phyloP scores from a whole-genome alignment of 2,329 filamentous ascomycete species.

The Fonsecaea multimorphosa region DNA sequence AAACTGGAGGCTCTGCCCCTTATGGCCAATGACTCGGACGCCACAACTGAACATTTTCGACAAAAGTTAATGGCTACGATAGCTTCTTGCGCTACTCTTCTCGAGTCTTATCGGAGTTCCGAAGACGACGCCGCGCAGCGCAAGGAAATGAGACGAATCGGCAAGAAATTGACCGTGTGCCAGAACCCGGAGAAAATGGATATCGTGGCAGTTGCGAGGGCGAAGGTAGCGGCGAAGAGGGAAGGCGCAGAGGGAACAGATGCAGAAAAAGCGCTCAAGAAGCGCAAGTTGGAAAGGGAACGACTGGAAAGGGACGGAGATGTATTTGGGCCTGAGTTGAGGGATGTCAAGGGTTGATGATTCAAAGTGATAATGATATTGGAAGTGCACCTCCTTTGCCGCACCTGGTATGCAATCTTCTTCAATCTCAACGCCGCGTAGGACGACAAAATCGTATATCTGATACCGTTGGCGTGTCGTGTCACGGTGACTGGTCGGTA shows the following conservation, averaged over 20 bases:
- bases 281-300: slow-evolving; percentile 42
- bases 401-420: neutral
- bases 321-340: slow-evolving; percentile 44
- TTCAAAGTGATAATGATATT: neutral
- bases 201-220: slow-evolving; percentile 45
- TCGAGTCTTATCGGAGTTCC: slow-evolving; percentile 49
- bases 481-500: too few species aligned
- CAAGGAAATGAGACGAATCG: slow-evolving; percentile 53
- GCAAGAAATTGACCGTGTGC: slow-evolving; percentile 57
- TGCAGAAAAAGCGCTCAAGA: slow-evolving; percentile 43
- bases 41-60: slow-evolving; percentile 14
- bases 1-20: slow-evolving; percentile 46
- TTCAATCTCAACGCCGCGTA: neutral
- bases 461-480: neutral
- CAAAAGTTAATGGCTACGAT: slow-evolving; percentile 46
- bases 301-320: slow-evolving; percentile 41
- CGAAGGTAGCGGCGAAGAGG: slow-evolving; percentile 48
- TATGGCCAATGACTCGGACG: neutral
- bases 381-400: neutral
- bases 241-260: slow-evolving; percentile 42
- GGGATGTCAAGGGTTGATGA: slow-evolving; percentile 16
- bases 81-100: slow-evolving; percentile 47
- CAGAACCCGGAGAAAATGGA: slow-evolving; percentile 57
- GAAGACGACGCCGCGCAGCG: slow-evolving; percentile 47
- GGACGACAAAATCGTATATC: too few species aligned